Evolutionary conservation across 2,329 filamentous ascomycete species (phyloP), one percentile per base, ranked within the genome.

Genomic region (Paraconiothyrium brasiliense): DNA sequence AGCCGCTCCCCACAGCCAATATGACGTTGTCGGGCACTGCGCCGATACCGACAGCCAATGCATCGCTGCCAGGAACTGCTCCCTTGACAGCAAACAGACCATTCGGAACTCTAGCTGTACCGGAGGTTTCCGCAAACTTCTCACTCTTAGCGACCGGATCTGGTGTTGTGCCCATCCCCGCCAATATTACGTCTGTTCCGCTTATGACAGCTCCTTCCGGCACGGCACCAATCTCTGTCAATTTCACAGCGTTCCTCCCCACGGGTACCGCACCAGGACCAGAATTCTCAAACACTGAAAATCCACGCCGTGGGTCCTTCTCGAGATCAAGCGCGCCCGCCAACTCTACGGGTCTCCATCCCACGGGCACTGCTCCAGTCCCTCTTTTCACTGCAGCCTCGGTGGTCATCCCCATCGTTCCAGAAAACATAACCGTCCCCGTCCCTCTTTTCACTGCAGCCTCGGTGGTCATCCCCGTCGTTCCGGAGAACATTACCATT

Each of bases 291-390:
- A 41, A 41, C 14, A 41, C 13, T n/a, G 39, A 41, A 9, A 16
- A 16, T n/a, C 39, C 39, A 41, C 39, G 39, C 14, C 39, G 39
- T 16, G 39, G 39, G 16, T 41, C 39, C 39, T 4, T 41, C 14
- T 41, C 39, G 16, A 41, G 39, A 50, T 35, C 52, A 34, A 55
- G 44, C 43, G 4, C 54, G 6, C 49, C 61, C 7, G 41, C 43
- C 32, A 55, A 55, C 11, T 55, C 52, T 10, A 55, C 52, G 22
- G 30, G 30, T 24, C 54, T 54, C 41, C 52, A 41, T 20, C 46
- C 55, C 30, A 44, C 58, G 7, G 55, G 55, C 14, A 63, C 62
- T 2, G 54, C 57, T 0, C 49, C 58, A 9, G 30, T 58, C 35
- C 57, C 59, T n/a, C 32, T 60, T 8, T 50, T 47, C 27, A 59